Base-by-base conservation (phyloP, 805 yeast genomes). In the Blastobotrys parvus region DNA sequence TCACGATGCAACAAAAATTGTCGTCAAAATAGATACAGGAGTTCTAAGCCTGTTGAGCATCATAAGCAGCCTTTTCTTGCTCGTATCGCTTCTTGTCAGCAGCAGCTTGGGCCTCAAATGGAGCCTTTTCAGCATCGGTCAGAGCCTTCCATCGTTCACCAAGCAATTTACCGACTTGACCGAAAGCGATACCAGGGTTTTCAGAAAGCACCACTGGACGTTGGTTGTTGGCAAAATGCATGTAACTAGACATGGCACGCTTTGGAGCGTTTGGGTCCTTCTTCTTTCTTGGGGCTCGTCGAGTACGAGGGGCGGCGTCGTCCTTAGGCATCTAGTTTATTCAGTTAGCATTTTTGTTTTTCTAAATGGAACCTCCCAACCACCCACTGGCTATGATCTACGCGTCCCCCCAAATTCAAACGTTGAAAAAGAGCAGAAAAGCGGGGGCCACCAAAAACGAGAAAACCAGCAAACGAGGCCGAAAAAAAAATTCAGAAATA, bases 111-210 rank as follows among this genome's bases (percentile, higher is more conserved):
- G 76, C 77, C 70, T 87, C 95, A 70, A 88, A 92, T 51, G 96
- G 97, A 55, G 64, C 70, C 73, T 87, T 92, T 53, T 82, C 94
- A 40, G 82, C 89, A 43, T 78, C 80, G 53, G 74, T 71, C 55
- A 92, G 74, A 49, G 89, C 86, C 78, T 87, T 88, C 98, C 98
- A 92, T 69, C 76, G 83, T 68, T 88, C 96, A 67, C 98, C 98
- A 60, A 92, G 78, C 49, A 87, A 67, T 69, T 82, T 87, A 63
- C 97, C 97, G 53, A 92, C 90, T 71, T 88, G 94, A 45, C 71
- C 98, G 61, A 92, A 92, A 35, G 89, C 70, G 57, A 89, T 84
- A 64, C 95, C 96, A 59, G 97, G 97, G 76, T 90, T 87, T 67
- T 89, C 97, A 50, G 90, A 80, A 67, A 95, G 80, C 55, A 92